phyloP scores from a whole-genome alignment of 768 basidiomycete species.

The Chalciporus piperatus region DNA sequence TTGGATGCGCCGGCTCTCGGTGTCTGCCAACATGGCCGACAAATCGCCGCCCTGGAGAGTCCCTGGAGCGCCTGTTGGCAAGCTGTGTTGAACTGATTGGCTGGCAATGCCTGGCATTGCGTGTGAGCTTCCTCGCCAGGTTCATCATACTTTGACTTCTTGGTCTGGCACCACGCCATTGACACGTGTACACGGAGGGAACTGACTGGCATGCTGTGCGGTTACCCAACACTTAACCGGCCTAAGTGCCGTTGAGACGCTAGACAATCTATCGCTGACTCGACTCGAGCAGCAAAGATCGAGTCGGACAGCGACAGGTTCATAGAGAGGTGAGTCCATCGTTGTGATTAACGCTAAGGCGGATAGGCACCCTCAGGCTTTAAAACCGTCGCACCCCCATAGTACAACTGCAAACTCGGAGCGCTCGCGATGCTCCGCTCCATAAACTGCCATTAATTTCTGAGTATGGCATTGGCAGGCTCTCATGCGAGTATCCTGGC shows the following conservation, averaged over 20 bases:
- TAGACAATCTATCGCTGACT: not conserved
- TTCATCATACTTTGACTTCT: too few relatives aligned
- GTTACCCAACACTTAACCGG: not conserved
- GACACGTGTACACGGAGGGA: too few relatives aligned
- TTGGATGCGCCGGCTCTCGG: too few relatives aligned
- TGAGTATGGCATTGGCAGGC: not conserved
- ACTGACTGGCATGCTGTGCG: not conserved
- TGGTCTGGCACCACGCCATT: too few relatives aligned
- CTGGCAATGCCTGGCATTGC: too few relatives aligned
- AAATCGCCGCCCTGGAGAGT: conserved; percentile 3
- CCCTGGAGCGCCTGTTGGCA: conserved; percentile 17
- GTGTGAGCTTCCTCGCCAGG: not conserved
- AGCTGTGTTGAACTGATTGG: conserved; percentile 15
- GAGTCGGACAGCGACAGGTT: not conserved
- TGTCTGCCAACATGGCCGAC: not conserved
- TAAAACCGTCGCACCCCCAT: not conserved
- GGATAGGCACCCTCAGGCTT: too few relatives aligned
- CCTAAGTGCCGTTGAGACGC: not conserved
- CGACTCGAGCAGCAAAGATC: not conserved
- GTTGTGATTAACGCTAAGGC: too few relatives aligned
- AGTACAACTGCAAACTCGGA: not conserved
- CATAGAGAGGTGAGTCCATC: not conserved
- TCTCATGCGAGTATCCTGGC: not conserved
- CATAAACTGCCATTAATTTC: not conserved
- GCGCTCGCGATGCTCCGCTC: not conserved